These are phyloP conservation scores for Metarhizium rileyi DNA, from an alignment of 2,329 filamentous ascomycete species.

Conservation along the genomic window DNA sequence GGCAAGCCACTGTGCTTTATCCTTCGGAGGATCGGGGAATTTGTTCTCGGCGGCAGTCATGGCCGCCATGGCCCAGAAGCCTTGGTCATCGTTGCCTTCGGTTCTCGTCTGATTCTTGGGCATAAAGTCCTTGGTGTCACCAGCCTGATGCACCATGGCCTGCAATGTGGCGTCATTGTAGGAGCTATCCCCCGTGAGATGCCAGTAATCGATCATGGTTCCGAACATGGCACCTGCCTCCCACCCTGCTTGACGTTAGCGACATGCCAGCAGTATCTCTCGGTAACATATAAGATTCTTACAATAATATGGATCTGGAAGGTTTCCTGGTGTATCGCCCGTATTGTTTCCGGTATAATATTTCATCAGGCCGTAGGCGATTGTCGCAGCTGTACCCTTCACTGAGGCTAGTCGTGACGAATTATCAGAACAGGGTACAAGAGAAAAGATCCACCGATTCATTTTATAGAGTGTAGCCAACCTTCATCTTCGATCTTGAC, in stretches of 20 bases:
- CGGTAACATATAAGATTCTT: constrained; percentile 23
- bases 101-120: constrained; percentile 53
- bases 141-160: constrained; percentile 51
- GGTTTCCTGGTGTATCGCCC: constrained; percentile 46
- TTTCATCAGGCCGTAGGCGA: constrained; percentile 37
- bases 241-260: constrained; percentile 42
- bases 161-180: constrained; percentile 53
- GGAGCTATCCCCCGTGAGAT: constrained; percentile 53
- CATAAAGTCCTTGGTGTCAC: constrained; percentile 53
- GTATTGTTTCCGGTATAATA: constrained; percentile 50
- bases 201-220: constrained; percentile 63
- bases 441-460: neutral
- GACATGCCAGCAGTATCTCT: neutral
- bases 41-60: constrained; percentile 70
- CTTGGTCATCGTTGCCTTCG: constrained; percentile 65
- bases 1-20: constrained; percentile 62
- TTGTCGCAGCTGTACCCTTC: constrained; percentile 36
- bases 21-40: constrained; percentile 56
- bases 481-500: constrained; percentile 23
- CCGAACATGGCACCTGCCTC: constrained; percentile 65
- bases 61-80: constrained; percentile 78
- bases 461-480: constrained; percentile 10
- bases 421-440: neutral
- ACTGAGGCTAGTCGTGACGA: constrained; percentile 32
- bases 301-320: constrained; percentile 57